phyloP scores from a whole-genome alignment of 257 asterid species.

The Ilex aquifolium region DNA sequence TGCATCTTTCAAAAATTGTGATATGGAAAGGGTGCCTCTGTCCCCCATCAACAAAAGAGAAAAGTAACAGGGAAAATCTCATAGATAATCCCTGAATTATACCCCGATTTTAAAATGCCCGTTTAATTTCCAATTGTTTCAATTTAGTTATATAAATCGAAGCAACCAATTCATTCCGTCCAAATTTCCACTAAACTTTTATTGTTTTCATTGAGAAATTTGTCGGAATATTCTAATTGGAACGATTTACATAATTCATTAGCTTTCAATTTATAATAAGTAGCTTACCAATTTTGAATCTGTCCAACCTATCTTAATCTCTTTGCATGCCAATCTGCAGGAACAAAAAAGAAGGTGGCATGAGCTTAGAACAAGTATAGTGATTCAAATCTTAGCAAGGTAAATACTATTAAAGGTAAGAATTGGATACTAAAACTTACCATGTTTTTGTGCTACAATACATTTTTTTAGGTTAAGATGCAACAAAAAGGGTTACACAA shows the following conservation, averaged over 20 bases:
- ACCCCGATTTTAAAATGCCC: too few species aligned
- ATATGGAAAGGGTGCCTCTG: too few species aligned
- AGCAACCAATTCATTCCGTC: too few species aligned
- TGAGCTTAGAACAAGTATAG: background rate
- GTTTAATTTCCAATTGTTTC: too few species aligned
- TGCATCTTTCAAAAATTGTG: too few species aligned
- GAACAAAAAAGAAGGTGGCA: background rate
- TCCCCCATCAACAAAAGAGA: too few species aligned
- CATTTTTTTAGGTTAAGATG: too few species aligned
- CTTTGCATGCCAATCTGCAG: constrained; percentile 87
- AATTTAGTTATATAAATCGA: too few species aligned
- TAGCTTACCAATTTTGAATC: constrained; percentile 56
- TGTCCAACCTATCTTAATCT: constrained; percentile 75
- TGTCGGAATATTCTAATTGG: background rate
- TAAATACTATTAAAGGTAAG: background rate
- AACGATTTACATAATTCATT: background rate
- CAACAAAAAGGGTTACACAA: too few species aligned
- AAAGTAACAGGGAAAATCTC: too few species aligned
- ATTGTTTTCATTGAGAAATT: background rate
- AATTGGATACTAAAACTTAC: background rate
- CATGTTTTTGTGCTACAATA: too few species aligned
- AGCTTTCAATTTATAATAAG: background rate
- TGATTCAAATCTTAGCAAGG: background rate
- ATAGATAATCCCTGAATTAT: too few species aligned
- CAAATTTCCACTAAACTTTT: background rate